Percentiles rank a stretch among this genome's conserved stretches.
Evolutionary conservation across 2,329 filamentous ascomycete species (phyloP).

Genomic region (Xylariaceae sp.): DNA sequence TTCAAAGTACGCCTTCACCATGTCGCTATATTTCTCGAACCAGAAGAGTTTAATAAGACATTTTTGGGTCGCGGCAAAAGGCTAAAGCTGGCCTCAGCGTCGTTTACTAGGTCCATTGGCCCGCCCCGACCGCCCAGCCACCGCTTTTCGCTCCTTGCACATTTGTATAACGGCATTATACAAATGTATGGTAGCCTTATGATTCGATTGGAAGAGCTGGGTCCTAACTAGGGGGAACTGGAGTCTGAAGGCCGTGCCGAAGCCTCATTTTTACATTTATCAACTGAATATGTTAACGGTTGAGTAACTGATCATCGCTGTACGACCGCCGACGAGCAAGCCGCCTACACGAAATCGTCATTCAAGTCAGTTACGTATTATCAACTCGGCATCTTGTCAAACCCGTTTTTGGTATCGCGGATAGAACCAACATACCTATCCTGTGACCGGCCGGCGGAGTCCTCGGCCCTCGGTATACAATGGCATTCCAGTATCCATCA

Average conservation of each 20-base stretch:
- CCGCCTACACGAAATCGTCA: conserved; percentile 5
- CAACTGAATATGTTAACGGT: conserved; percentile 19
- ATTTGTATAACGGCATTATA: conserved; percentile 22
- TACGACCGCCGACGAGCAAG: neutral
- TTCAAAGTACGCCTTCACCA: conserved; percentile 22
- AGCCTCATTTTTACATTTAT: conserved; percentile 6
- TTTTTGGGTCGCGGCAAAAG: conserved; percentile 24
- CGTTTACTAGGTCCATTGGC: conserved; percentile 30
- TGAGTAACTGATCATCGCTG: conserved; percentile 6
- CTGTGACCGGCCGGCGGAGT: conserved; percentile 31
- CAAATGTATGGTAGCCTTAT: conserved; percentile 15
- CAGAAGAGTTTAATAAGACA: conserved; percentile 23
- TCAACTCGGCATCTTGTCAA: conserved; percentile 6
- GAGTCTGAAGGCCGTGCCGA: conserved; percentile 16
- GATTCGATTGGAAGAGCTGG: conserved; percentile 20
- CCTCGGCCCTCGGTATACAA: conserved; percentile 34
- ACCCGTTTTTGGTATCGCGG: conserved; percentile 23
- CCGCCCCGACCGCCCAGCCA: conserved; percentile 26
- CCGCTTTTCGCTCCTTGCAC: conserved; percentile 21
- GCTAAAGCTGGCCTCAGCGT: conserved; percentile 21
- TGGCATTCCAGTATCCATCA: conserved; percentile 50
- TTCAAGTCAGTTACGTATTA: neutral
- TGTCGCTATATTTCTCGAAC: conserved; percentile 27
- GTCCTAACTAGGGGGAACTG: conserved; percentile 10
- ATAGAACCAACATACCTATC: conserved; percentile 32